Evolutionary conservation across 1,284 basidiomycete species (phyloP), one percentile per base, ranked within the genome.

Genomic region (Anthracocystis panici-leucophaei): DNA sequence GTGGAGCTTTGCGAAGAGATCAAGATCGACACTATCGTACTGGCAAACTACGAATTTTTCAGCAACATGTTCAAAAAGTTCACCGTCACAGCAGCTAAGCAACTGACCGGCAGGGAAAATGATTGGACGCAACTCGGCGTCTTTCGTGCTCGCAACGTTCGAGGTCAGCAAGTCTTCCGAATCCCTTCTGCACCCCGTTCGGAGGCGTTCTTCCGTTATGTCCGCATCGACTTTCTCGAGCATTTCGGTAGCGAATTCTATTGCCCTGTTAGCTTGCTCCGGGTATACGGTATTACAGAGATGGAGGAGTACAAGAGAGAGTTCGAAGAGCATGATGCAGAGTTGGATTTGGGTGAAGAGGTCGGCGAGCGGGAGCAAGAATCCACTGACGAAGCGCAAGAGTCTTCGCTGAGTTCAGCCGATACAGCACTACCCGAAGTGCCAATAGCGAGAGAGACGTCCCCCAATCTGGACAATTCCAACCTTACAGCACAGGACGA

Each of bases 11-110:
- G 97, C 87, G 95, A 98, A 78, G 96, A 98, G 85, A 95, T 99
- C 77, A 88, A 92, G 51, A 94, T 98, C 80, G 95, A 99, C 85
- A 96, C 95, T 0, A 90, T 99, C 54, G 95, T 98, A 83, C 87
- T 99, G 7, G 95, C 95, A 57, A 97, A 98, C 82, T 97, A 93
- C 85, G 96, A 99, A 87, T 98, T 98, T 87, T 99, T 98, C 87
- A 95, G 93, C 78, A 94, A 95, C 11, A 93, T 97, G 55, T 97
- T 99, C 87, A 93, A 93, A 85, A 92, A 95, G 57, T 92, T 99
- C 74, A 89, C 89, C 3, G 91, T 99, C 46, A 93, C 92, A 79
- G 93, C 94, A 2, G 91, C 93, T 6, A 92, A 92, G 84, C 90
- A 91, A 40, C 87, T 89, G 23, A 90, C 91, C 20, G 91, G 89